phyloP scores from a whole-genome alignment of 2,329 filamentous ascomycete genomes.

The Gnomoniopsis sp. region DNA sequence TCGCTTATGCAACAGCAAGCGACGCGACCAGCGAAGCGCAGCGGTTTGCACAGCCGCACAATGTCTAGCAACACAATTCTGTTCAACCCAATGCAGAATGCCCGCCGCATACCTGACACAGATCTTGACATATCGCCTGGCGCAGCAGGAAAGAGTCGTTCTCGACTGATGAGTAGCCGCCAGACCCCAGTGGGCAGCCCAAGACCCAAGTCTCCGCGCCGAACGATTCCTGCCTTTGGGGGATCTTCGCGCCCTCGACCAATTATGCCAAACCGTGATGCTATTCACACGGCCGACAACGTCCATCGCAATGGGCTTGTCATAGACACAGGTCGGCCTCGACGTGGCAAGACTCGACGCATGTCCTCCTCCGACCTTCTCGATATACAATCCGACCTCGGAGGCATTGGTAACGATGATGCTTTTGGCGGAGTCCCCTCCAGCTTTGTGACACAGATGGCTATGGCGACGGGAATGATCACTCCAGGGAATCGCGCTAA shows the following conservation, averaged over 20 bases:
- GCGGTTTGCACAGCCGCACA: slow-evolving; percentile 64
- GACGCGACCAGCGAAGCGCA: slow-evolving; percentile 29
- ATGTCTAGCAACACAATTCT: slow-evolving; percentile 80
- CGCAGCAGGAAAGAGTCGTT: slow-evolving; percentile 24
- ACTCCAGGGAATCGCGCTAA: slow-evolving; percentile 41
- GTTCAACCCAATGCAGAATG: slow-evolving; percentile 59
- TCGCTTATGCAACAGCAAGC: slow-evolving; percentile 20
- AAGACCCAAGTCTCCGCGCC: slow-evolving; percentile 46
- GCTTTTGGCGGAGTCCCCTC: slow-evolving; percentile 64
- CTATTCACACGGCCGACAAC: slow-evolving; percentile 55
- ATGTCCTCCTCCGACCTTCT: slow-evolving; percentile 68
- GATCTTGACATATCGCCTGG: slow-evolving; percentile 41
- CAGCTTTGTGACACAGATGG: slow-evolving; percentile 80
- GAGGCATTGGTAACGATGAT: slow-evolving; percentile 56
- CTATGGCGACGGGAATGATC: slow-evolving; percentile 61
- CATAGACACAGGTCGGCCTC: slow-evolving; percentile 42
- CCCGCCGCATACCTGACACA: slow-evolving; percentile 7
- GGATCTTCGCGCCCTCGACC: slow-evolving; percentile 54
- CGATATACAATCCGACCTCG: slow-evolving; percentile 58
- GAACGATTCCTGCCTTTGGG: slow-evolving; percentile 33
- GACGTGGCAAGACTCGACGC: slow-evolving; percentile 34
- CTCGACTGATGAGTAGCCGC: slow-evolving; percentile 36
- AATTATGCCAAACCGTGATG: slow-evolving; percentile 47
- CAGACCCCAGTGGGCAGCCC: slow-evolving; percentile 35
- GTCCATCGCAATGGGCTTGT: slow-evolving; percentile 42